Evolutionary conservation across 495 filamentous ascomycete genomes (phyloP).

Genomic region (Penicillium angulare): DNA sequence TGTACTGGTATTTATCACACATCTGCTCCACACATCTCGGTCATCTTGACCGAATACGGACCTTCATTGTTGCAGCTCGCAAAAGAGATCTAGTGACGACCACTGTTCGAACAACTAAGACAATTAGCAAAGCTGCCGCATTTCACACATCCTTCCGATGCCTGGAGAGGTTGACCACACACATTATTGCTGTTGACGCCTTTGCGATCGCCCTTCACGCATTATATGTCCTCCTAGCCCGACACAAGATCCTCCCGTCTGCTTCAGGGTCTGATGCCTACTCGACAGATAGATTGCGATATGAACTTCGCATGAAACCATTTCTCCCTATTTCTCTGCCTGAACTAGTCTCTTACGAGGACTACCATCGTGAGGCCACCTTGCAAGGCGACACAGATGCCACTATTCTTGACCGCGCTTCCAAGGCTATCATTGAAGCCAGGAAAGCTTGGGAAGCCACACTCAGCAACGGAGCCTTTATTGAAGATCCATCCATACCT

Average conservation of each 20-base stretch:
- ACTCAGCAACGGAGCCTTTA: constrained; percentile 39
- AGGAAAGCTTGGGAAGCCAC: constrained; percentile 65
- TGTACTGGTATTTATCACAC: constrained; percentile 77
- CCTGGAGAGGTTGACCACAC: constrained; percentile 60
- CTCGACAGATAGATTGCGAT: constrained; percentile 65
- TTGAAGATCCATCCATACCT: constrained; percentile 22
- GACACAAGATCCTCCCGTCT: constrained; percentile 55
- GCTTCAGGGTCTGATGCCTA: constrained; percentile 63
- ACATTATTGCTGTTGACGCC: constrained; percentile 65
- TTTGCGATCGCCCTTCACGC: constrained; percentile 67
- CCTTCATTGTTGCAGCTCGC: constrained; percentile 47
- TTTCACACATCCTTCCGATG: constrained; percentile 57
- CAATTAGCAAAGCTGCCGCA: constrained; percentile 26
- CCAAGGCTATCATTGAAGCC: constrained; percentile 56
- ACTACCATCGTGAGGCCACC: constrained; percentile 48
- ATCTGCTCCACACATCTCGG: constrained; percentile 47
- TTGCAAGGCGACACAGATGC: constrained; percentile 40
- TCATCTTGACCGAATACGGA: constrained; percentile 70
- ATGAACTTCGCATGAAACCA: constrained; percentile 88
- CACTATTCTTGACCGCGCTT: constrained; percentile 58
- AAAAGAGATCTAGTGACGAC: constrained; percentile 26
- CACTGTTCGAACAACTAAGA: neutral
- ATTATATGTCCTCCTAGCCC: constrained; percentile 65
- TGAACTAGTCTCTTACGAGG: constrained; percentile 63
- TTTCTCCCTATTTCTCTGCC: constrained; percentile 71